A percentile compares a stretch with the other conserved stretches of the same genome.
Evolutionary conservation across 2,329 filamentous ascomycete genomes (phyloP).

Genomic region (Lachnellula arida): DNA sequence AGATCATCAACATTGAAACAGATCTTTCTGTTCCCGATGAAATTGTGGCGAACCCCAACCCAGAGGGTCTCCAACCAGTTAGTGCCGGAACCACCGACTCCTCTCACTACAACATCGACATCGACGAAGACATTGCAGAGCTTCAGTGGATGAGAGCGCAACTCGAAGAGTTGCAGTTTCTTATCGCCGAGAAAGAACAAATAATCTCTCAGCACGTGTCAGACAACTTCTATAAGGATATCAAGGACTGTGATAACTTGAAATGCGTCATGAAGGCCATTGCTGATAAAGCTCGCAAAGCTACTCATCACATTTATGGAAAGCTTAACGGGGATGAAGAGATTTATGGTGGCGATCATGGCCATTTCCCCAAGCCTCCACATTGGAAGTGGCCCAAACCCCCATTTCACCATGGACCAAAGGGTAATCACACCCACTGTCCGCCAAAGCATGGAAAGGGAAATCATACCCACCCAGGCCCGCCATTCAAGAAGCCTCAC

Average conservation of each 20-base stretch:
- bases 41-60: conserved; percentile 17
- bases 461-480: conserved; percentile 24
- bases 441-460: conserved; percentile 7
- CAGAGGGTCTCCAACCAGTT: conserved; percentile 15
- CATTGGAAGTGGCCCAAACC: conserved; percentile 8
- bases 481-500: conserved; percentile 25
- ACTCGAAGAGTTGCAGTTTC: conserved; percentile 38
- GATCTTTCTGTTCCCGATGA: conserved; percentile 33
- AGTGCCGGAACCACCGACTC: conserved; percentile 13
- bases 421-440: conserved; percentile 8
- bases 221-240: conserved; percentile 32
- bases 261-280: conserved; percentile 41
- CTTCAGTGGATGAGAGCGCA: conserved; percentile 41
- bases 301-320: conserved; percentile 33
- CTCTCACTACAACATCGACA: conserved; percentile 32
- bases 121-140: conserved; percentile 42
- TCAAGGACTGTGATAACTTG: conserved; percentile 37
- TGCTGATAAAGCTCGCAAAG: conserved; percentile 36
- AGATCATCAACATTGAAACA: conserved; percentile 41
- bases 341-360: conserved; percentile 12
- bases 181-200: conserved; percentile 40
- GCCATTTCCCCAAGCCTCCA: conserved; percentile 17
- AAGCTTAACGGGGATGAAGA: conserved; percentile 21
- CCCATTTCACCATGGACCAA: conserved; percentile 8
- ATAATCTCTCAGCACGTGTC: conserved; percentile 31